phyloP scores from a whole-genome alignment of 768 basidiomycete genomes.

The Russula dissimulans region DNA sequence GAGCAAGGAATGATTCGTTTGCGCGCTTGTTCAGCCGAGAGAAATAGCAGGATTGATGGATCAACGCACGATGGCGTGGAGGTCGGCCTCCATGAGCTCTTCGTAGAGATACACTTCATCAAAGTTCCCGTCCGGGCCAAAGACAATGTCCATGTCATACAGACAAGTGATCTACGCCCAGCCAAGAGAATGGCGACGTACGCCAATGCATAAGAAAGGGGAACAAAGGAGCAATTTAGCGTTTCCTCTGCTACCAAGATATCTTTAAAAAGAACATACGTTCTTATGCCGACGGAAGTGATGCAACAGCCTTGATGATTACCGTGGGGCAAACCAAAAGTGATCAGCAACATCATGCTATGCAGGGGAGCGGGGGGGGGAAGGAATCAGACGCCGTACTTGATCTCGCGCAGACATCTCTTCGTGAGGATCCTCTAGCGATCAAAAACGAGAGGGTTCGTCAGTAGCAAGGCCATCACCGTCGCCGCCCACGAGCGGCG shows the following conservation, averaged over 20 bases:
- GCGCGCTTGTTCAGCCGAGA: background rate
- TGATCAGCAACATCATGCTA: background rate
- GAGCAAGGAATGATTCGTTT: background rate
- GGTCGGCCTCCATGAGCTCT: constrained; percentile 99
- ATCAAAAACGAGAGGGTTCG: background rate
- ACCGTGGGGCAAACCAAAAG: background rate
- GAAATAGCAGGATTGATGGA: background rate
- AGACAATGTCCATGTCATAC: constrained; percentile 98
- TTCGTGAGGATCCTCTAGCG: constrained; percentile 87
- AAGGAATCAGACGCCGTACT: constrained; percentile 35
- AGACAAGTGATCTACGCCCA: constrained; percentile 76
- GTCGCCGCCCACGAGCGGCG: too few relatives aligned
- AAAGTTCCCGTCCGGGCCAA: constrained; percentile 84
- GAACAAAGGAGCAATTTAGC: background rate
- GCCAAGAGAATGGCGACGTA: too few relatives aligned
- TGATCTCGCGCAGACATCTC: constrained; percentile 91
- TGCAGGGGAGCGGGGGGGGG: background rate
- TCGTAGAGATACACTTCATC: constrained; percentile 96
- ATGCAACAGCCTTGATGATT: constrained; percentile 61
- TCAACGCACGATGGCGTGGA: constrained; percentile 84
- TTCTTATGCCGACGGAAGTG: constrained; percentile 99
- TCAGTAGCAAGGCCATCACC: background rate
- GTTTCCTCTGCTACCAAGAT: background rate
- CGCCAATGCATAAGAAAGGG: background rate
- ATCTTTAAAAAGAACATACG: constrained; percentile 34